Conservation (phyloP, 345 rosid species). For the Barbarea vulgaris region DNA sequence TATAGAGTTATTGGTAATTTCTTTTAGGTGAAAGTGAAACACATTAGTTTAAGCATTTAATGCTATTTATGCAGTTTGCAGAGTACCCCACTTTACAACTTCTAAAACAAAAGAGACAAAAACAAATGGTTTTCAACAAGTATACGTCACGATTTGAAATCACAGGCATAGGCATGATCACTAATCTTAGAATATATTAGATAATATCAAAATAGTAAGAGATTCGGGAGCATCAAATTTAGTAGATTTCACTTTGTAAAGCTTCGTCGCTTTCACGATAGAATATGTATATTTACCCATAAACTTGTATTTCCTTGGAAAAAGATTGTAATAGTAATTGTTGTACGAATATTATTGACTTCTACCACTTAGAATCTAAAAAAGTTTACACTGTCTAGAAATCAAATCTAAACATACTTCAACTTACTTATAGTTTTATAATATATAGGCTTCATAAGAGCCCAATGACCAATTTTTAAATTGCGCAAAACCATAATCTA, state of each 20-base stretch:
- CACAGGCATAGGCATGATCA: not conserved
- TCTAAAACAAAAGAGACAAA: not conserved
- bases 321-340: not conserved
- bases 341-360: not conserved
- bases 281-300: not conserved
- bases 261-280: constrained; percentile 6
- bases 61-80: not conserved
- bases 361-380: not conserved
- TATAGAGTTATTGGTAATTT: not conserved
- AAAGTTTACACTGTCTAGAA: not conserved
- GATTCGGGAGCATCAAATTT: not conserved
- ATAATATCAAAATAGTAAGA: not conserved
- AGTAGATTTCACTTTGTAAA: not conserved
- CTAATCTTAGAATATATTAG: not conserved
- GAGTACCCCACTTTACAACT: not conserved
- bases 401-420: not conserved
- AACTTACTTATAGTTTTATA: not conserved
- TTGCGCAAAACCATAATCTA: not conserved
- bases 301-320: not conserved
- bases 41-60: not conserved
- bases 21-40: not conserved
- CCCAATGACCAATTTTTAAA: not conserved
- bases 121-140: not conserved
- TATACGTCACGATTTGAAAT: not conserved
- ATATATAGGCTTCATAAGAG: not conserved